Conservation (phyloP, 2,329 filamentous ascomycete species). For the Fragosphaeria purpurea region DNA sequence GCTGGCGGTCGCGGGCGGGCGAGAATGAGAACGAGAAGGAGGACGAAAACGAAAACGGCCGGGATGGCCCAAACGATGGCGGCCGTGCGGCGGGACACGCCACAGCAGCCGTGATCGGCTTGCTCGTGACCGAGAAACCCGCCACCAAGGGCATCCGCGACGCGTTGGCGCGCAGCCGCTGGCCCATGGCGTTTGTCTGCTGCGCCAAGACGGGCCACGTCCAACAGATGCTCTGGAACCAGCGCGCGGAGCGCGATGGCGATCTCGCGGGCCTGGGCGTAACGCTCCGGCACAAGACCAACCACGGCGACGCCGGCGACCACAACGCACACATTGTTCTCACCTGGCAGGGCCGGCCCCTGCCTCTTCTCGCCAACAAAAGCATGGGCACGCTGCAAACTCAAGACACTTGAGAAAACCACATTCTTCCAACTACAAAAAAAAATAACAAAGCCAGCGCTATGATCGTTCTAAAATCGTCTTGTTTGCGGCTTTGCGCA, state of each 20-base stretch:
- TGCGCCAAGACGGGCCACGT: slow-evolving; percentile 48
- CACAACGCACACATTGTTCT: slow-evolving; percentile 35
- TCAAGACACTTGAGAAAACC: neutral
- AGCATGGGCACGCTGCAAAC: neutral
- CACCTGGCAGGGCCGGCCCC: slow-evolving; percentile 37
- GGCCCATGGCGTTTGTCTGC: slow-evolving; percentile 63
- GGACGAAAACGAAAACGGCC: neutral
- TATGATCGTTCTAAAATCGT: neutral
- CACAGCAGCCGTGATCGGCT: slow-evolving; percentile 52
- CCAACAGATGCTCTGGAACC: slow-evolving; percentile 65
- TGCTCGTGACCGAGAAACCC: slow-evolving; percentile 58
- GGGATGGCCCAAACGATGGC: neutral
- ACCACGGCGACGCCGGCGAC: slow-evolving; percentile 12
- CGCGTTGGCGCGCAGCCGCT: slow-evolving; percentile 54
- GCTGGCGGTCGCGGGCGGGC: slow-evolving; percentile 43
- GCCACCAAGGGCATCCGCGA: slow-evolving; percentile 73
- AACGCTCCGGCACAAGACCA: slow-evolving; percentile 28
- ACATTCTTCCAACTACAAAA: neutral
- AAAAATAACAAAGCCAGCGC: neutral
- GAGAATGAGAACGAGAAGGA: neutral
- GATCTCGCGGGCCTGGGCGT: slow-evolving; percentile 53
- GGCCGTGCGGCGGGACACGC: too few relatives aligned
- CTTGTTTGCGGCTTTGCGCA: neutral
- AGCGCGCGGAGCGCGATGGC: slow-evolving; percentile 49
- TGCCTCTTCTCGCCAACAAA: slow-evolving; percentile 12